Evolutionary conservation across 73 alveolate species (phyloP).

Genomic region (Tetrahymena elliotti): DNA sequence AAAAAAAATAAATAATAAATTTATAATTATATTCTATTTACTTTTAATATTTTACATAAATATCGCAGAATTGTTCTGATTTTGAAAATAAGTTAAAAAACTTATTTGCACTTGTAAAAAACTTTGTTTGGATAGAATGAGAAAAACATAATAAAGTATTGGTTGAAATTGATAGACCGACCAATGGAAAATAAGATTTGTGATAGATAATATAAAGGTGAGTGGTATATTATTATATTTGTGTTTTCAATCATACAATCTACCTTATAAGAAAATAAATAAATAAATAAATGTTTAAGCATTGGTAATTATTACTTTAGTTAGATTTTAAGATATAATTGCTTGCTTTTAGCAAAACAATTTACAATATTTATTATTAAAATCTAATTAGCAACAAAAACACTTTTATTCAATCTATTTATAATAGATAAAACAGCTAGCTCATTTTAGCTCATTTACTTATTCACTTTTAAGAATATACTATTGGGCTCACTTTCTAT

Average conservation of each 20-base stretch:
- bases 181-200: neutral
- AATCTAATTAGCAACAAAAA: neutral
- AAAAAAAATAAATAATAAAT: too few relatives aligned
- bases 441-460: neutral
- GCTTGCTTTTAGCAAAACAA: neutral
- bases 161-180: neutral
- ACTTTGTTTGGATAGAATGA: neutral
- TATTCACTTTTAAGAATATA: neutral
- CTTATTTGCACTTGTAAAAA: neutral
- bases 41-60: neutral
- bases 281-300: neutral
- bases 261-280: neutral
- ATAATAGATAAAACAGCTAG: too few relatives aligned
- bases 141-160: neutral
- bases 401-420: neutral
- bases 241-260: neutral
- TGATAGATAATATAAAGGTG: neutral
- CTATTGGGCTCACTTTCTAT: neutral
- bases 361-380: neutral
- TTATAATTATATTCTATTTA: neutral
- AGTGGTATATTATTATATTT: neutral
- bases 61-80: neutral
- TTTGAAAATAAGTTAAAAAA: too few relatives aligned
- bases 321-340: neutral
- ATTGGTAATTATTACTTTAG: neutral